A percentile compares a stretch with the other conserved stretches of the same genome.
Conservation (phyloP, 148 eudicot genomes). For the Fagopyrum tataricum region DNA sequence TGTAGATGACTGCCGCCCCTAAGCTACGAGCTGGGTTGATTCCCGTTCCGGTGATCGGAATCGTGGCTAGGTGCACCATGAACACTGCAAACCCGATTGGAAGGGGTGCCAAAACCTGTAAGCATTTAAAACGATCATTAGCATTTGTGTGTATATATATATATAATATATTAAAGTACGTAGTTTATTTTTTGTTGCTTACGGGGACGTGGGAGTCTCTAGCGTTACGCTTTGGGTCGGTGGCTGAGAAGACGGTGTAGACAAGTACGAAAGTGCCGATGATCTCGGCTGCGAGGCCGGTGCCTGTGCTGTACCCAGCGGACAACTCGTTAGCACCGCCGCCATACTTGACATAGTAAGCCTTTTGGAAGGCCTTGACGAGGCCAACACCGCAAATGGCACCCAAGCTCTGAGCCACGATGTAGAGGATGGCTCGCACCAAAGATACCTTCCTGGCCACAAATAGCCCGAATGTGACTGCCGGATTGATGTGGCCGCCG, state of each 20-base stretch:
- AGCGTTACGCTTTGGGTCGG: conserved; percentile 6
- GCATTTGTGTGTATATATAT: too few species aligned
- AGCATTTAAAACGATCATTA: neutral
- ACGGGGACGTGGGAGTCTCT: conserved; percentile 8
- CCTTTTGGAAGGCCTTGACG: conserved; percentile 20
- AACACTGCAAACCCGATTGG: conserved; percentile 21
- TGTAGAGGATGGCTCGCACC: conserved; percentile 16
- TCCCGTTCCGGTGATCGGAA: conserved; percentile 20
- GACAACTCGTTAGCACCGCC: conserved; percentile 14
- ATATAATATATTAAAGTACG: too few species aligned
- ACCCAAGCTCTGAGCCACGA: conserved; percentile 20
- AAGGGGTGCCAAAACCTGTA: conserved; percentile 20
- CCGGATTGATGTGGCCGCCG: conserved; percentile 26
- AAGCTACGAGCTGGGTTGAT: conserved; percentile 23
- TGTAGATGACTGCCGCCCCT: conserved; percentile 24
- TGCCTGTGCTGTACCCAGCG: conserved; percentile 15
- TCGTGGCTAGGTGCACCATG: conserved; percentile 20
- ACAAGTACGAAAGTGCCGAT: conserved; percentile 12
- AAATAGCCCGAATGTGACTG: conserved; percentile 23
- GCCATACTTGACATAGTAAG: neutral
- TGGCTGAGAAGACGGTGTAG: conserved; percentile 15
- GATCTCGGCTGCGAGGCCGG: conserved; percentile 14
- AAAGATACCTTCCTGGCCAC: conserved; percentile 23
- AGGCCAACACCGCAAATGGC: conserved; percentile 22
- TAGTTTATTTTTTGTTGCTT: neutral